Evolutionary conservation across 2,329 filamentous ascomycete species (phyloP), one percentile per base, ranked within the genome.

Genomic region (Fusarium acutatum): DNA sequence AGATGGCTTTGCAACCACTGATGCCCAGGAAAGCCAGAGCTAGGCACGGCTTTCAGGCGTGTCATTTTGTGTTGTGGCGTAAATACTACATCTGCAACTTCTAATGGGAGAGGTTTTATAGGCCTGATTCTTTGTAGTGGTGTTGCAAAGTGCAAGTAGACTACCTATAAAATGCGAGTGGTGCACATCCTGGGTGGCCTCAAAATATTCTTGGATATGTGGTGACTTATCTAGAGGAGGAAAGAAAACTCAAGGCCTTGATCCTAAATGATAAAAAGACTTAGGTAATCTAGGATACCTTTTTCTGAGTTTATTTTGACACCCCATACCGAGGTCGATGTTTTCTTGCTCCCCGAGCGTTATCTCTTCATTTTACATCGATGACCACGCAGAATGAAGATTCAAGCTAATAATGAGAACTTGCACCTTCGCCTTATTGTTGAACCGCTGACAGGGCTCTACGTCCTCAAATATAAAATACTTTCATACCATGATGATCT

Each of bases 31-130:
- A 30, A 15, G 20, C 44, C 10, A 22, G 11, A 30, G 26, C 26
- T 7, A 28, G 20, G 5, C 8, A 28, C 17, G 3, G 11, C 24
- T 13, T 5, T 26, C n/a, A 12, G 24, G 6, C 6, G 24, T 26
- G 15, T 18, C 41, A 44, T 24, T 12, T 11, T 44, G 26, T 8
- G 4, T 26, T 22, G 6, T 52, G 6, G 12, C 6, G 17, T 4
- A 24, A 26, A 2, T 3, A 15, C 3, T 49, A 1, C 5, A 49
- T 1, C 11, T 49, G 7, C 10, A 12, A 4, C 3, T 26, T 53
- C 7, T 17, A 13, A 13, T 7, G 14, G 18, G 13, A 0, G 34
- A 35, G 24, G 3, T 13, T 7, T 3, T 5, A 28, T 17, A 17
- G 34, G 24, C 10, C 0, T 37, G 6, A 26, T 13, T 22, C 3